Evolutionary conservation across 2,329 filamentous ascomycete genomes (phyloP), one percentile per base, ranked within the genome.

Genomic region (Cladophialophora bantiana): DNA sequence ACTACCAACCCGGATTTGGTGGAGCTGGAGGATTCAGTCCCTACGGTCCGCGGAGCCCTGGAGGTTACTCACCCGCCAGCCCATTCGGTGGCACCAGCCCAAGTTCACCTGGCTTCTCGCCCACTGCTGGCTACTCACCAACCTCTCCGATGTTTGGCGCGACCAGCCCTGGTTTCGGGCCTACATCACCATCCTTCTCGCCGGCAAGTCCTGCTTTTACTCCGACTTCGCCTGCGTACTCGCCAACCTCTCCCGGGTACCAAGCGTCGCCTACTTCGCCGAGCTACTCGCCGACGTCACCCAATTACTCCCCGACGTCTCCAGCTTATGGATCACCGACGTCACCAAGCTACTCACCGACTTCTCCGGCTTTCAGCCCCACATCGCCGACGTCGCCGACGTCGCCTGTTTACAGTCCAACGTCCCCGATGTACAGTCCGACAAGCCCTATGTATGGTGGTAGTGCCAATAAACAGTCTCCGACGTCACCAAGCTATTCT

Each of bases 1-100:
- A 84, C 34, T 94, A 93, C 63, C 90, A 93, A 64, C 87, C 89
- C 36, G 89, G 89, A 55, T 92, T 91, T 74, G 85, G 84, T 66
- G 79, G 82, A 62, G 65, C 66, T 56, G 84, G 85, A 71, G 83
- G 84, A 10, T 84, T 88, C 79, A 93, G 90, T 76, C 90, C 92
- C 1, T 91, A 89, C 75, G 83, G 83, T 40, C 85, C 85, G 68
- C 84, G 87, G 71, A 93, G 90, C 77, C 91, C 91, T 45, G 83
- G 76, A 54, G 79, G 82, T 78, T 87, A 85, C 72, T 84, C 88
- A 38, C 87, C 88, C 55, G 91, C 88, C 62, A 94, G 90, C 76
- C 92, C 92, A 1, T 94, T 93, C 84, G 89, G 89, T 75, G 61
- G 62, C n/a, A 86, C 84, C 67, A 90, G 85, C 60, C 90, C 90